Conservation (phyloP, 2,329 filamentous ascomycete genomes). For the Colletotrichum spinosum region DNA sequence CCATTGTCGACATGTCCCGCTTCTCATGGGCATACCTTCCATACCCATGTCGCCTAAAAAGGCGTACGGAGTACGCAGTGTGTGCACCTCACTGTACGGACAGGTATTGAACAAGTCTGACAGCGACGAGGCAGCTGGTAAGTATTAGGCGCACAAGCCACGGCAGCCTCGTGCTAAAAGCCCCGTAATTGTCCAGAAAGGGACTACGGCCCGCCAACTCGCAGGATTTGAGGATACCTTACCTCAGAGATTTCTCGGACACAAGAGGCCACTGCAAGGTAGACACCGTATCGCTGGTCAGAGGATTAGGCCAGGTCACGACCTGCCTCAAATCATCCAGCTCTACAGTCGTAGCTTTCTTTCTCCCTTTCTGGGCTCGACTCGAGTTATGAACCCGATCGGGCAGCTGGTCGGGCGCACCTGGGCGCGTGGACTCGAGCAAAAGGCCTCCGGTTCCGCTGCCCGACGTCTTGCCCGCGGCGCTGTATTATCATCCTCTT, state of each 20-base stretch:
- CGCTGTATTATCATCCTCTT: conserved; percentile 9
- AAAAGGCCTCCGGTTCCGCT: conserved; percentile 10
- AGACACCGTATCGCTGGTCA: conserved; percentile 3
- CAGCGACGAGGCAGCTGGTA: too few species aligned
- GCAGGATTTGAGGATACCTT: conserved; percentile 5
- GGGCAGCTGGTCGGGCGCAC: conserved; percentile 33
- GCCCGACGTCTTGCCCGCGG: conserved; percentile 12
- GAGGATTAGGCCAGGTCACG: conserved; percentile 20
- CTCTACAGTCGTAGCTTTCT: conserved; percentile 4
- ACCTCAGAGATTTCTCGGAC: conserved; percentile 28
- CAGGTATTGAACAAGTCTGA: too few species aligned
- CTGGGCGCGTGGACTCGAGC: conserved; percentile 27
- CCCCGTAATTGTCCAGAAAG: conserved; percentile 29
- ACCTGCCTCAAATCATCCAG: conserved; percentile 25
- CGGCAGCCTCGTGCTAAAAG: conserved; percentile 17
- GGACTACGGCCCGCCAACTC: conserved; percentile 21
- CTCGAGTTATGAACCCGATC: conserved; percentile 32
- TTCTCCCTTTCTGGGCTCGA: conserved; percentile 9
- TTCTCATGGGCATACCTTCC: conserved; percentile 16
- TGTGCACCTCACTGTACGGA: too few species aligned
- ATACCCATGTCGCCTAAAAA: too few species aligned
- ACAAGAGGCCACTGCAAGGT: not conserved
- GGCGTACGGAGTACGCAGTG: not conserved
- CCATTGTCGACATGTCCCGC: conserved; percentile 13
- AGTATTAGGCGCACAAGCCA: conserved; percentile 27